These are phyloP conservation scores for Phytophthora aleatoria DNA, from an alignment of 352 stramenopile genomes.

Conservation along the genomic window DNA sequence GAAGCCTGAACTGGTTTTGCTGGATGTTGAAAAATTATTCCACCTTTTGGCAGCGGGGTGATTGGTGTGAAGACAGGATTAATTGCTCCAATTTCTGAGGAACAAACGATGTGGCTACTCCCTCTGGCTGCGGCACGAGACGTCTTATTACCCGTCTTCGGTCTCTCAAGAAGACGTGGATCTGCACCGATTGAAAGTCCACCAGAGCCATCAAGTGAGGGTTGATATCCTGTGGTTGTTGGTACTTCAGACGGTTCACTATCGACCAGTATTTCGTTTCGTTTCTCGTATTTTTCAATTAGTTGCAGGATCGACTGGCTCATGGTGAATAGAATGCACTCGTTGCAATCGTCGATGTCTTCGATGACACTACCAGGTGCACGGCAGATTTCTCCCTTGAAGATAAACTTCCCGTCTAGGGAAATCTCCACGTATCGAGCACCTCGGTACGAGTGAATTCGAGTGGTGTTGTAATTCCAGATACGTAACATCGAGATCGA, in stretches of 20 bases:
- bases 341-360: slow-evolving; percentile 66
- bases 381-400: slow-evolving; percentile 80
- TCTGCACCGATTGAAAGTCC: slow-evolving; percentile 13
- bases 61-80: slow-evolving; percentile 35
- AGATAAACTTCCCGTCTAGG: slow-evolving; percentile 66
- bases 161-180: slow-evolving; percentile 42
- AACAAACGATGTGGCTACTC: slow-evolving; percentile 29
- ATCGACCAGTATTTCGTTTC: slow-evolving; percentile 19
- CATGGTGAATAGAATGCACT: slow-evolving; percentile 88
- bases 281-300: slow-evolving; percentile 85
- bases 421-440: slow-evolving; percentile 68
- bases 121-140: slow-evolving; percentile 33
- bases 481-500: slow-evolving; percentile 86
- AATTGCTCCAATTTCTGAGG: slow-evolving; percentile 5
- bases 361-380: slow-evolving; percentile 67
- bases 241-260: not conserved
- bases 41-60: slow-evolving; percentile 45
- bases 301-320: slow-evolving; percentile 71
- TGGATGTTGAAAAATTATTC: slow-evolving; percentile 42
- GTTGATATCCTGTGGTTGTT: not conserved
- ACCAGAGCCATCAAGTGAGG: not conserved
- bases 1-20: slow-evolving; percentile 7
- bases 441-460: slow-evolving; percentile 77
- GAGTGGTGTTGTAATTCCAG: slow-evolving; percentile 90
- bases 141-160: slow-evolving; percentile 58